These are phyloP conservation scores for Phytophthora kernoviae DNA, from an alignment of 352 stramenopile species.

Conservation along the genomic window DNA sequence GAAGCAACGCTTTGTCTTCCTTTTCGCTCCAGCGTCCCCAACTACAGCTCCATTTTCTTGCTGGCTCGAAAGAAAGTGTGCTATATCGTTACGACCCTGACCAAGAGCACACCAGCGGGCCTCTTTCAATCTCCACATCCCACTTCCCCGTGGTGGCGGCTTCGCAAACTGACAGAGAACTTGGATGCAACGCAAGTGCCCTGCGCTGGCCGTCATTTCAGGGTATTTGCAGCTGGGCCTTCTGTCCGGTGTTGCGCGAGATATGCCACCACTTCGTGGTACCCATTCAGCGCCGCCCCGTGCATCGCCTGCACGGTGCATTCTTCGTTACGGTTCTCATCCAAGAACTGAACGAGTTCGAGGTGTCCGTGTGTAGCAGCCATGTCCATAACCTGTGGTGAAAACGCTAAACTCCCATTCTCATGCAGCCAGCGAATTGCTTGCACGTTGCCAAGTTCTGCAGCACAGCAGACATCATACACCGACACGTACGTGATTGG, in stretches of 20 bases:
- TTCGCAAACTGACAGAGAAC: constrained; percentile 12
- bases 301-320: constrained; percentile 34
- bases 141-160: constrained; percentile 16
- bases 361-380: constrained; percentile 32
- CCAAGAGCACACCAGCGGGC: constrained; percentile 13
- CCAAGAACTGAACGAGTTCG: constrained; percentile 26
- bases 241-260: constrained; percentile 21
- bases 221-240: constrained; percentile 15
- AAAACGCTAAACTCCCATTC: constrained; percentile 15
- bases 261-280: constrained; percentile 27
- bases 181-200: constrained; percentile 29
- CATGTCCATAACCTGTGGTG: constrained; percentile 33
- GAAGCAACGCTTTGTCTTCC: constrained; percentile 14
- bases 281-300: constrained; percentile 29
- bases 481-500: constrained; percentile 14
- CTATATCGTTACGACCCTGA: constrained; percentile 20
- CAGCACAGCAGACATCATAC: constrained; percentile 30
- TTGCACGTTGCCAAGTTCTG: constrained; percentile 27
- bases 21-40: not conserved
- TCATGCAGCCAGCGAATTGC: constrained; percentile 33
- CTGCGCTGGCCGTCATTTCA: constrained; percentile 22
- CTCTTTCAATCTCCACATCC: constrained; percentile 14
- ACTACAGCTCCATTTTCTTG: not conserved
- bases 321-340: constrained; percentile 27
- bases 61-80: constrained; percentile 18